phyloP scores from a whole-genome alignment of 1,284 basidiomycete genomes.

The Xerocomus nothofagi region DNA sequence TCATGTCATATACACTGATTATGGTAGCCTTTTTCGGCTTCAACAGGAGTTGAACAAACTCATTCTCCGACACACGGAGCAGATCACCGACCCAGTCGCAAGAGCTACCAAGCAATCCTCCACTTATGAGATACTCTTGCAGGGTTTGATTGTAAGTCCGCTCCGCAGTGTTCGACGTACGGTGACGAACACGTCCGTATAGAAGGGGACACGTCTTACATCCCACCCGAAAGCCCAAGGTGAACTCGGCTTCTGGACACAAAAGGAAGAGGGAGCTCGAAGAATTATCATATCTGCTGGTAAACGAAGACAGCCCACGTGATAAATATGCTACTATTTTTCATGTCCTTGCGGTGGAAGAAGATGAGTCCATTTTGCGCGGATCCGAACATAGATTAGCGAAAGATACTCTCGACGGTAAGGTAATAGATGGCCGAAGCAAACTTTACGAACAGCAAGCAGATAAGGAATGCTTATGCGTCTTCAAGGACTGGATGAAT shows the following conservation, averaged over 20 bases:
- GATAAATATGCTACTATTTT: conserved; percentile 19
- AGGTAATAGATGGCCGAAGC: conserved; percentile 9
- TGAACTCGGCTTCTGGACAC: conserved; percentile 59
- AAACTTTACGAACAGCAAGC: conserved; percentile 1
- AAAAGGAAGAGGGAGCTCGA: conserved; percentile 55
- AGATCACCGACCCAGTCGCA: conserved; percentile 60
- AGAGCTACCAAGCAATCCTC: conserved; percentile 70
- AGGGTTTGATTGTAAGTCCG: conserved; percentile 69
- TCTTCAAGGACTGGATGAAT: conserved; percentile 16
- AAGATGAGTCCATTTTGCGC: conserved; percentile 17
- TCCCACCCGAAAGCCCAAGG: conserved; percentile 60
- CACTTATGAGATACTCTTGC: conserved; percentile 76
- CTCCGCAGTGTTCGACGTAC: not conserved
- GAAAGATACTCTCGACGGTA: conserved; percentile 12
- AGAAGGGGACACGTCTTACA: conserved; percentile 52
- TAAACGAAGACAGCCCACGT: conserved; percentile 30
- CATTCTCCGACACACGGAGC: conserved; percentile 70
- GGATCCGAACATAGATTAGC: conserved; percentile 24
- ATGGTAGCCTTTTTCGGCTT: conserved; percentile 74
- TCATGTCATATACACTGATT: conserved; percentile 1
- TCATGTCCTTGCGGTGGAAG: conserved; percentile 13
- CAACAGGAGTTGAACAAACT: conserved; percentile 83
- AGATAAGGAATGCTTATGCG: conserved; percentile 10
- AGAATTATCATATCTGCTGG: conserved; percentile 51
- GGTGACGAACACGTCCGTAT: conserved; percentile 5